Evolutionary conservation across 2,329 filamentous ascomycete species (phyloP), one percentile per base, ranked within the genome.

Genomic region (Ceratocystis eucalypticola): DNA sequence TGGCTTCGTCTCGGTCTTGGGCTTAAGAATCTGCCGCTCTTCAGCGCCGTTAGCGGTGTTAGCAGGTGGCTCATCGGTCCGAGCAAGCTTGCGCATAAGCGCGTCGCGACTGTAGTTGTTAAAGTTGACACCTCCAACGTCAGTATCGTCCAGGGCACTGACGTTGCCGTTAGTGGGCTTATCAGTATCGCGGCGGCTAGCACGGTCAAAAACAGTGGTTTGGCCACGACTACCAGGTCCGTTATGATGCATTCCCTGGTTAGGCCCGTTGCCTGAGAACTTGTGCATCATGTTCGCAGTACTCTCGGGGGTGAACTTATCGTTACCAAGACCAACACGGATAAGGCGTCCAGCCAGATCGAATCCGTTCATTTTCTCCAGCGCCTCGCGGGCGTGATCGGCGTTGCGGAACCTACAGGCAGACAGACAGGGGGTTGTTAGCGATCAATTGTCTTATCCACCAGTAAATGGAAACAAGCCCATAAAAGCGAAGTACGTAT

Each of bases 351-450:
- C 92, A 73, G 94, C 94, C 72, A 99, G 86, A 78, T 97, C 94
- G 79, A 97, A 99, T 70, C 93, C 92, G 78, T 99, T 99, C 93
- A 99, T 96, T 79, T 96, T 96, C 77, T 96, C 91, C 70, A 99
- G 81, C 69, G 94, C 95, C 76, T 96, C 90, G 74, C 93, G 90
- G 74, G 94, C 94, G 77, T 96, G 87, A 70, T 85, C 85, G 68
- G 93, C 91, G 74, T 97, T 89, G 73, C 88, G 87, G 77, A 95
- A 96, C 74, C 91, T 96, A 69, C 7, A n/a, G 61, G 8, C 6
- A 61, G 22, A 33, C 6, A 61, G 22, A 33, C 17, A 8, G 20
- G 6, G 0, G 0, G 53, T 12, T 20, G 73, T 82, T 72, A 82
- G 77, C 67, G 33, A 10, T 61, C 55, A 41, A 46, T 28, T 25